These are phyloP conservation scores for Pichia cephalocereana DNA, from an alignment of 805 yeast species.

Conservation along the genomic window DNA sequence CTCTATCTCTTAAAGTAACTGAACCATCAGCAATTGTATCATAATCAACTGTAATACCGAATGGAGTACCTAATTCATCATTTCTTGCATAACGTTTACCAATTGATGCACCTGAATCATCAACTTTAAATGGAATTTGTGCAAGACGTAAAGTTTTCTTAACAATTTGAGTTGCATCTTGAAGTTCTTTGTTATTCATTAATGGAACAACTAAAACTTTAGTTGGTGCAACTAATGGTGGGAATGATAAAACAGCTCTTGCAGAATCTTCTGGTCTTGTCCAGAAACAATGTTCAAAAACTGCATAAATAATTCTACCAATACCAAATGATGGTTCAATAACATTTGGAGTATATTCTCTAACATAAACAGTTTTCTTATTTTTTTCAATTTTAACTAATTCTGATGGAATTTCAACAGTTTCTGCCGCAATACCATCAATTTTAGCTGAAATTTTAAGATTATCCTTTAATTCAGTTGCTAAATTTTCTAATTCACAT, in stretches of 20 bases:
- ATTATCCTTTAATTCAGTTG: constrained; percentile 52
- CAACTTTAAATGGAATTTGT: constrained; percentile 91
- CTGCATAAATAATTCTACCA: constrained; percentile 89
- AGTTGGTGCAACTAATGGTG: constrained; percentile 95
- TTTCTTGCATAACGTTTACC: constrained; percentile 98
- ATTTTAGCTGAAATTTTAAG: constrained; percentile 60
- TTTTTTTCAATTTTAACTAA: constrained; percentile 70
- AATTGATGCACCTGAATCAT: constrained; percentile 93
- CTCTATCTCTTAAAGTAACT: constrained; percentile 95
- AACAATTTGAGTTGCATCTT: constrained; percentile 63
- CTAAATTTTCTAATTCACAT: constrained; percentile 71
- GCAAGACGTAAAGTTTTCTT: constrained; percentile 62
- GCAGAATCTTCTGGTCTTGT: constrained; percentile 81
- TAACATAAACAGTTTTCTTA: constrained; percentile 77
- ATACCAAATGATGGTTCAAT: constrained; percentile 99
- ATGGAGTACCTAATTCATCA: constrained; percentile 98
- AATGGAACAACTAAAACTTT: constrained; percentile 93
- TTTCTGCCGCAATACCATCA: constrained; percentile 50
- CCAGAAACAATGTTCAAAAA: constrained; percentile 95
- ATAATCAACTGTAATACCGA: constrained; percentile 95
- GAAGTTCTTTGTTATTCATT: constrained; percentile 72
- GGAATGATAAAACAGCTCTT: constrained; percentile 79
- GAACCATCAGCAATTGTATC: constrained; percentile 83
- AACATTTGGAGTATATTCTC: constrained; percentile 94
- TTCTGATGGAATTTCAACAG: constrained; percentile 57